Percentiles rank a stretch among this genome's conserved stretches.
Conservation (phyloP, 2,329 filamentous ascomycete genomes). For the Acarospora socialis region DNA sequence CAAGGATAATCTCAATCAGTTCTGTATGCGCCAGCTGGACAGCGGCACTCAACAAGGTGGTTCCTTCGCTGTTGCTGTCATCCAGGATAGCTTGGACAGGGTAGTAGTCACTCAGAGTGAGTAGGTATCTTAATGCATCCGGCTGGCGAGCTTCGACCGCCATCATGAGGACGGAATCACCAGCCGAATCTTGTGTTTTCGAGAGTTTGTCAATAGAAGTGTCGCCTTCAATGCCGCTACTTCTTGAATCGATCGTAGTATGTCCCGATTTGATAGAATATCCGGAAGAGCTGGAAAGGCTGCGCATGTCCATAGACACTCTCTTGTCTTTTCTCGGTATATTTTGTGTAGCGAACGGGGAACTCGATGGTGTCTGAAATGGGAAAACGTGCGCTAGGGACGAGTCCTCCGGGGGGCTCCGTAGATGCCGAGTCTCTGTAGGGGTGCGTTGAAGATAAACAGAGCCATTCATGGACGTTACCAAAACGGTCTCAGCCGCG, state of each 20-base stretch:
- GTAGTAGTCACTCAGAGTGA: conserved; percentile 65
- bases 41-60: conserved; percentile 76
- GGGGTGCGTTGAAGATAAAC: neutral
- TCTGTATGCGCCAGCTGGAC: conserved; percentile 69
- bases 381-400: conserved; percentile 78
- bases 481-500: too few species aligned
- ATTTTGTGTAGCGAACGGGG: conserved; percentile 28
- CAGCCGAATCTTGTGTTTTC: conserved; percentile 45
- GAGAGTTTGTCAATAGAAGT: conserved; percentile 57
- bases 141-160: conserved; percentile 59
- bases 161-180: conserved; percentile 84
- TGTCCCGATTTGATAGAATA: conserved; percentile 65
- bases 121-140: conserved; percentile 61
- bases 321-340: conserved; percentile 50
- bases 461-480: neutral
- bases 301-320: conserved; percentile 81
- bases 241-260: conserved; percentile 61
- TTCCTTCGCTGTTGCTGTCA: conserved; percentile 80
- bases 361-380: conserved; percentile 47
- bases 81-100: conserved; percentile 55
- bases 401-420: conserved; percentile 12
- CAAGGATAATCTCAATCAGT: conserved; percentile 60
- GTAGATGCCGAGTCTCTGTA: conserved; percentile 4
- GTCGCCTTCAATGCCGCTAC: conserved; percentile 67
- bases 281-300: conserved; percentile 73